Evolutionary conservation across 2,329 filamentous ascomycete genomes (phyloP), one percentile per base, ranked within the genome.

Genomic region (Neoascochyta sp.): DNA sequence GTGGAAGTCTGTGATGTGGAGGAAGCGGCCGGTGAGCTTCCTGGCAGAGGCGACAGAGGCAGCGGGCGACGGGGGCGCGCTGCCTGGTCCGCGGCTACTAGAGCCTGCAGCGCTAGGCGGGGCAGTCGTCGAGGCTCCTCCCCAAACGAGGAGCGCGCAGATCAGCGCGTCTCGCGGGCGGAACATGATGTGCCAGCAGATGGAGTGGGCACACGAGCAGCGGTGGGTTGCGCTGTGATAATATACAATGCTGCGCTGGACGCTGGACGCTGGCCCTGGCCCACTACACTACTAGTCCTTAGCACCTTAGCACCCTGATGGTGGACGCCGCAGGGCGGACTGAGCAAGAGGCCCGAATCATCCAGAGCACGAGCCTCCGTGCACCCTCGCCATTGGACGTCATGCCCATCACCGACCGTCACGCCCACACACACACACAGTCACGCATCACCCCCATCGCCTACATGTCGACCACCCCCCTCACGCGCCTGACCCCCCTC

Each of bases 1-100:
- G 55, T 98, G 92, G 50, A 96, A 76, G 66, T 98, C 92, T 65
- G 87, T 92, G 49, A 94, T 85, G 64, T 94, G 87, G 56, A 94
- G 72, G 67, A 94, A 94, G 58, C 77, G 78, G 44, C 87, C 87
- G 27, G 63, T 63, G 29, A 69, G 50, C 26, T 35, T 49, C 22
- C 55, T n/a, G n/a, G n/a, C n/a, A n/a, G n/a, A n/a, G n/a, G n/a
- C n/a, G n/a, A n/a, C n/a, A n/a, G n/a, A n/a, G n/a, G n/a, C n/a
- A n/a, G n/a, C n/a, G n/a, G n/a, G n/a, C n/a, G n/a, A n/a, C n/a
- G n/a, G n/a, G n/a, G n/a, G n/a, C n/a, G n/a, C n/a, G n/a, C n/a
- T n/a, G n/a, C n/a, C n/a, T n/a, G n/a, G n/a, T n/a, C n/a, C n/a
- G n/a, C n/a, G n/a, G n/a, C n/a, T n/a, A n/a, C n/a, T n/a, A n/a